Base-by-base conservation (phyloP, 2,329 filamentous ascomycete genomes). In the Fusarium mexicanum region DNA sequence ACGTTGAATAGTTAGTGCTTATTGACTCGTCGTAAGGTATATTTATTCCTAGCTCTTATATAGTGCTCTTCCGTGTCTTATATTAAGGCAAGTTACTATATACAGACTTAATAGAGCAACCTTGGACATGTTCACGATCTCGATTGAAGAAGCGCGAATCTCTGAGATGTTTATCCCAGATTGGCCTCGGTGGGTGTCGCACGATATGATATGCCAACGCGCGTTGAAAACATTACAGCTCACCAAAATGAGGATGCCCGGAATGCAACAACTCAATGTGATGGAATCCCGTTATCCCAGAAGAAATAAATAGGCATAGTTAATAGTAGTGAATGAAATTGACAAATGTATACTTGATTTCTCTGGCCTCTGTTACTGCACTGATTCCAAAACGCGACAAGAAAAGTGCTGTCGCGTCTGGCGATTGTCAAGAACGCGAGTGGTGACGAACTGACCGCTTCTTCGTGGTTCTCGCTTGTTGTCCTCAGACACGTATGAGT, bases 401-500 rank as follows among this genome's bases (percentile, higher is more conserved):
- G 2, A 3, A 8, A 35, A 3, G 6, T 11, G 2, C 31, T 20
- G n/a, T 37, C 31, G 31, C 48, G n/a, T 20, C 1, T 24, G 6
- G 8, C 4, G 6, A 5, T 4, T 14, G 6, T 24, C 22, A 18
- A 24, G 3, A 51, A 2, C 6, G 4, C 5, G 2, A n/a, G 8
- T 51, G n/a, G 17, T 11, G n/a, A 53, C 17, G 53, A 26, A 33
- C 33, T 50, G 35, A 51, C 57, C 44, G 44, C 57, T n/a, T 44
- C 40, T 61, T 54, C n/a, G n/a, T 31, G 31, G n/a, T 8, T 20
- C 18, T 60, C 24, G 31, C 35, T 60, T 37, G 37, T 53, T 64
- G 62, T 29, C 62, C 46, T 35, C 18, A 63, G 66, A 69, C 65
- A 73, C 64, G 70, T 73, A 58, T 54, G 38, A 43, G 37, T 41